These are phyloP conservation scores for Ailanthus altissimus DNA, from an alignment of 345 rosid genomes.

Conservation along the genomic window DNA sequence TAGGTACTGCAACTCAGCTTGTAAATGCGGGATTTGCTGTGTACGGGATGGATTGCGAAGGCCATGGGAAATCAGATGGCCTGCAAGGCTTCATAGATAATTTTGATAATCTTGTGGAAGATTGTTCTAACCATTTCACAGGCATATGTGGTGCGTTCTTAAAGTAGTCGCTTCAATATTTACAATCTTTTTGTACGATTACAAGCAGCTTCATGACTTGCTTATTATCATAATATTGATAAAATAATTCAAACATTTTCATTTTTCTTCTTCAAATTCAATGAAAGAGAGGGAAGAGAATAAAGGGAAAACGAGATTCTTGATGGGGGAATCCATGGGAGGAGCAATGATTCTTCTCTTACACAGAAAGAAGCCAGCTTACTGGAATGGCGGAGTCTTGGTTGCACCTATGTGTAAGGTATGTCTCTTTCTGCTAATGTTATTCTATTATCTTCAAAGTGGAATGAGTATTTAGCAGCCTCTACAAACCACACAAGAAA, in stretches of 20 bases:
- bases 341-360: constrained; percentile 72
- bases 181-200: too few species aligned
- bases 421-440: not conserved
- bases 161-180: too few species aligned
- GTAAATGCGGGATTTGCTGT: constrained; percentile 63
- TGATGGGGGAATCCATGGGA: constrained; percentile 92
- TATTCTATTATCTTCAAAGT: too few species aligned
- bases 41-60: constrained; percentile 82
- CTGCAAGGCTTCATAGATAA: constrained; percentile 43
- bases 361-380: constrained; percentile 60
- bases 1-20: constrained; percentile 71
- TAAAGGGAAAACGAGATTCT: constrained; percentile 56
- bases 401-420: constrained; percentile 97
- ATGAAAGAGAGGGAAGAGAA: constrained; percentile 54
- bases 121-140: constrained; percentile 55
- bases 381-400: constrained; percentile 80
- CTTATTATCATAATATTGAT: too few species aligned
- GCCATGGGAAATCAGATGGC: constrained; percentile 85
- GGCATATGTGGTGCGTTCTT: constrained; percentile 49
- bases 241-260: too few species aligned
- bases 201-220: too few species aligned
- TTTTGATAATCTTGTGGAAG: constrained; percentile 58
- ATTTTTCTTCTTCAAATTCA: too few species aligned
- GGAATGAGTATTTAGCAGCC: too few species aligned
- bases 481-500: too few species aligned